Base-by-base conservation (phyloP, 2,329 filamentous ascomycete genomes). In the Ophiosphaerella narmari region DNA sequence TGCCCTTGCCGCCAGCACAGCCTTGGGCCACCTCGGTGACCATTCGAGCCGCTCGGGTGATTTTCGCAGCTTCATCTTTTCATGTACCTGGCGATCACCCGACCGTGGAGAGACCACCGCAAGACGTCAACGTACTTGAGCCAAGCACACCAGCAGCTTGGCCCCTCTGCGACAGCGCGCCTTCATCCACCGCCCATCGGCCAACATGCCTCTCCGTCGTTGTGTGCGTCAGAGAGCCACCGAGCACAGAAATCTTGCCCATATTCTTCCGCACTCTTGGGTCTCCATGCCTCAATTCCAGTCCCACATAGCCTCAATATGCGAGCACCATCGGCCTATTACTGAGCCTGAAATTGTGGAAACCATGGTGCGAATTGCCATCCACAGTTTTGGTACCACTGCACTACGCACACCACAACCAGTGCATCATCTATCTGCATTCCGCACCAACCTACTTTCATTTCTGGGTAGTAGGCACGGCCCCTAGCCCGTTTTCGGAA, bases 71-170 rank as follows among this genome's bases (percentile, higher is more conserved):
- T 23, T 23, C 36, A 26, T 33, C 24, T 33, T 26, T 29, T 13
- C 21, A n/a, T 12, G 40, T 35, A 21, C 47, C 36, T 45, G 47
- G 37, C 41, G n/a, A 50, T 50, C 47, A 44, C 36, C 26, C n/a
- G 34, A 43, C 41, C 40, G 40, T 36, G 29, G 29, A 26, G 36
- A 35, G 18, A 41, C 36, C 23, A 41, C 26, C 16, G 13, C 38
- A 46, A 41, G 38, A 50, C 43, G 43, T 41, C 43, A 46, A 46
- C 35, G 26, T 39, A 33, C 40, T 40, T n/a, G 13, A 32, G 48
- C 48, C 48, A 51, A 51, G 48, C 14, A 29, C 51, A 23, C 26
- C 39, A 41, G 40, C 49, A 44, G 43, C 56, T 59, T 59, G 56
- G 56, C 56, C 33, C 29, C 39, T 50, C 43, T 42, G 46, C 43